These are phyloP conservation scores for Solanum tarapatanum DNA, from an alignment of 257 asterid species.

Conservation along the genomic window DNA sequence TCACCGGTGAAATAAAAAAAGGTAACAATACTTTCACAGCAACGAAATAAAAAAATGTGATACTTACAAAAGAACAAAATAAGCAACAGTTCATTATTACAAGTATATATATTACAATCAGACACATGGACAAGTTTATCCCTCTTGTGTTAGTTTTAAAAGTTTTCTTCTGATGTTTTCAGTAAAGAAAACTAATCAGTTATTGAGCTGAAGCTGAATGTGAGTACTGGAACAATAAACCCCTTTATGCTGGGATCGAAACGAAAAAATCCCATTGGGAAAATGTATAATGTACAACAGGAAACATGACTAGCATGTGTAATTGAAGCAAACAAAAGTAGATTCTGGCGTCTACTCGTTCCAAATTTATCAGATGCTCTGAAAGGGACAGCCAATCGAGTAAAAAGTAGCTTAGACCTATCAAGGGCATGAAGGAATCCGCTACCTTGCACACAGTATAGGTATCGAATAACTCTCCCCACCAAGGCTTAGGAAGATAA, in stretches of 20 bases:
- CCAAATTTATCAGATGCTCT: neutral
- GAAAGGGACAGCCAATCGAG: neutral
- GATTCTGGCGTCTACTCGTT: neutral
- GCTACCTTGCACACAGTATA: neutral
- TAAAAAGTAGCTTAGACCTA: neutral
- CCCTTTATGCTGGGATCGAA: neutral
- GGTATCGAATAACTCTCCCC: neutral
- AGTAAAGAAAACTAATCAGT: neutral
- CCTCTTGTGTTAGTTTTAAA: neutral
- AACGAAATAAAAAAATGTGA: rapidly evolving
- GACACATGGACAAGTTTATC: neutral
- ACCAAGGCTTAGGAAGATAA: neutral
- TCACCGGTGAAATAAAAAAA: neutral
- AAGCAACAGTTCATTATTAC: neutral
- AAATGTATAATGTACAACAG: neutral
- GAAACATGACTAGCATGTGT: neutral
- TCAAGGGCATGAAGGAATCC: neutral
- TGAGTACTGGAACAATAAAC: neutral
- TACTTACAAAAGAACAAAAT: too few relatives aligned
- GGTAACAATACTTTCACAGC: too few relatives aligned
- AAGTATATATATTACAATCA: neutral
- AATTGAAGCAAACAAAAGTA: neutral
- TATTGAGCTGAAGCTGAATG: neutral
- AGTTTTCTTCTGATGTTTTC: neutral
- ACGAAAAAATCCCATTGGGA: neutral